These are phyloP conservation scores for Colletotrichum siamense DNA, from an alignment of 2,329 filamentous ascomycete species.

Conservation along the genomic window DNA sequence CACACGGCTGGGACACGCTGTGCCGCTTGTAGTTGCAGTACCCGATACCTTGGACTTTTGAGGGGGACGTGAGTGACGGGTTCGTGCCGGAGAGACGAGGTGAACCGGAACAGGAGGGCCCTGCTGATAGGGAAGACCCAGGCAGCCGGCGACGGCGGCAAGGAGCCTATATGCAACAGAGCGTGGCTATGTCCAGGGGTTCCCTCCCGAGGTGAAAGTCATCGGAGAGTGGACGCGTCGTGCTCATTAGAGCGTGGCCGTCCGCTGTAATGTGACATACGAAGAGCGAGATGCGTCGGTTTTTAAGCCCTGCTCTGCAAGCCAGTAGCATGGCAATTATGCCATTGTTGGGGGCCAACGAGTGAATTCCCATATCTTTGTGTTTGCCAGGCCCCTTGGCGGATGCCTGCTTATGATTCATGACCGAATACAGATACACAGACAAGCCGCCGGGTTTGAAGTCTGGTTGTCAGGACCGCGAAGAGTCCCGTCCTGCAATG, in stretches of 20 bases:
- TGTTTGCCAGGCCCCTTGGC: neutral
- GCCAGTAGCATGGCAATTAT: neutral
- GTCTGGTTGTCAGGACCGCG: neutral
- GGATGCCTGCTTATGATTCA: neutral
- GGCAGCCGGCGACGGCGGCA: conserved; percentile 11
- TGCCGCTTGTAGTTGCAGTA: conserved; percentile 1
- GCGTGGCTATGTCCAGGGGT: conserved; percentile 16
- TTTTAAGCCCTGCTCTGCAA: conserved; percentile 6
- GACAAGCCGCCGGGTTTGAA: neutral
- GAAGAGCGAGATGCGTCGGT: neutral
- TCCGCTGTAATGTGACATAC: neutral
- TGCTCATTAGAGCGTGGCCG: neutral
- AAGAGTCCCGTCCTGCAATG: neutral
- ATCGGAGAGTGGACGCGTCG: neutral
- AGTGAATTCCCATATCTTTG: neutral
- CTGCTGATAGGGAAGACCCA: conserved; percentile 9
- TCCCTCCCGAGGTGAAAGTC: neutral
- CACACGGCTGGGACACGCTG: neutral
- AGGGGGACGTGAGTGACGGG: conserved; percentile 1
- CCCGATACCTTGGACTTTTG: neutral
- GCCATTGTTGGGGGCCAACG: neutral
- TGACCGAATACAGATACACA: neutral
- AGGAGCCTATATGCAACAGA: conserved; percentile 16
- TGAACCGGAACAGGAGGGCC: neutral
- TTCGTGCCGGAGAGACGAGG: neutral